Percentiles rank a stretch among this genome's conserved stretches.
phyloP scores from a whole-genome alignment of 2,329 filamentous ascomycete genomes.

The Xenosphaeropsis pyriputrescens region DNA sequence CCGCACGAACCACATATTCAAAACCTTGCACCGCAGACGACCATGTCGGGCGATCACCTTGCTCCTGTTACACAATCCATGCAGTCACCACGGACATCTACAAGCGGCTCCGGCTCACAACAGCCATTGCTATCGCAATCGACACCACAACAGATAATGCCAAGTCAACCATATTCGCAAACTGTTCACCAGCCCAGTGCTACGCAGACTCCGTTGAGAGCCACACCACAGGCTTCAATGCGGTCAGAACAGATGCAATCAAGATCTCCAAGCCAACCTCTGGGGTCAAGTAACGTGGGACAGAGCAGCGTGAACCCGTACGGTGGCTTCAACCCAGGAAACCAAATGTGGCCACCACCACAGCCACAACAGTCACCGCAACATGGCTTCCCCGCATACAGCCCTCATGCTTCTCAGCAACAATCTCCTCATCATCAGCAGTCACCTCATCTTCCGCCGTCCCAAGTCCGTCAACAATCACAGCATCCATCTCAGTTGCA shows the following conservation, averaged over 20 bases:
- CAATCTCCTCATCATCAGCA: constrained; percentile 22
- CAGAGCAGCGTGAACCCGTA: constrained; percentile 29
- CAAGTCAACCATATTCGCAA: constrained; percentile 50
- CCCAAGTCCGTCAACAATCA: constrained; percentile 43
- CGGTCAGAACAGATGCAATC: constrained; percentile 49
- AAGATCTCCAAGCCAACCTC: constrained; percentile 44
- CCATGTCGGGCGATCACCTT: constrained; percentile 25
- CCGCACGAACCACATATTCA: constrained; percentile 62
- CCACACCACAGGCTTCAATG: constrained; percentile 43
- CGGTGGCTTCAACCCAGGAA: constrained; percentile 40
- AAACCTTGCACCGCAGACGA: constrained; percentile 18
- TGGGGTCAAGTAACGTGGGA: constrained; percentile 36
- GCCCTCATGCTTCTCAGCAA: constrained; percentile 27
- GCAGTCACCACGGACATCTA: constrained; percentile 41
- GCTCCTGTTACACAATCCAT: constrained; percentile 36
- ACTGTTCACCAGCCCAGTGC: constrained; percentile 58
- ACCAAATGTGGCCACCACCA: constrained; percentile 45
- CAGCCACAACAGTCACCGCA: constrained; percentile 50
- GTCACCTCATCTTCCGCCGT: constrained; percentile 38
- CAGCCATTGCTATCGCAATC: constrained; percentile 31
- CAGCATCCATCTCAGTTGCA: constrained; percentile 36
- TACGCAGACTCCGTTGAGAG: constrained; percentile 57
- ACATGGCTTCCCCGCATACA: constrained; percentile 36
- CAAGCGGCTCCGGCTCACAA: constrained; percentile 35
- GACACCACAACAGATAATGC: constrained; percentile 24